phyloP scores from a whole-genome alignment of 106 monocot species.

The Dendrobium huoshanense region DNA sequence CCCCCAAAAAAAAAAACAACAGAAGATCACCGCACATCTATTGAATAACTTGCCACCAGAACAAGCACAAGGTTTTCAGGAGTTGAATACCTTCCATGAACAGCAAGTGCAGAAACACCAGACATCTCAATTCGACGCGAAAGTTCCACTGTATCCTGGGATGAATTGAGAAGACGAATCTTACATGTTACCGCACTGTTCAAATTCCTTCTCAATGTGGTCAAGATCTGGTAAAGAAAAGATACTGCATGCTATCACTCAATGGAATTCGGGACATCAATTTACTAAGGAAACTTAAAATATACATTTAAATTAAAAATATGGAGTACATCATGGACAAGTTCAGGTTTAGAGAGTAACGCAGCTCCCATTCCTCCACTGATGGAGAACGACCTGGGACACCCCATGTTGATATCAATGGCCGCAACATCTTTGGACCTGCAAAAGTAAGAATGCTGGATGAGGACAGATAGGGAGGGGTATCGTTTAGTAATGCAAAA shows the following conservation, averaged over 20 bases:
- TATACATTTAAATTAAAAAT: background rate
- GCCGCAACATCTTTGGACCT: constrained; percentile 93
- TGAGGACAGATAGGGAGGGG: background rate
- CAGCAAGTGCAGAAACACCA: constrained; percentile 86
- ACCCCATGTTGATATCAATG: constrained; percentile 99
- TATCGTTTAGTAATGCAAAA: background rate
- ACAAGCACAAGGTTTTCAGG: background rate
- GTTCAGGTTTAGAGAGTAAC: constrained; percentile 93
- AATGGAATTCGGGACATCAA: constrained; percentile 1
- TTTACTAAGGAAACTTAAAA: background rate
- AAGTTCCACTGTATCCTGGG: constrained; percentile 72
- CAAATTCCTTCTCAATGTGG: constrained; percentile 85
- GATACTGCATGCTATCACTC: background rate
- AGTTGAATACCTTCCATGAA: constrained; percentile 82
- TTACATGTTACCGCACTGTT: constrained; percentile 80
- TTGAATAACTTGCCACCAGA: background rate
- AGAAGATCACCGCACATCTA: background rate
- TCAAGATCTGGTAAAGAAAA: constrained; percentile 63
- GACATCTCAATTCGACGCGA: constrained; percentile 83
- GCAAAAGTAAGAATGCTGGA: background rate
- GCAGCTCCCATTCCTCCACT: constrained; percentile 99
- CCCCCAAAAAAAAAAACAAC: background rate
- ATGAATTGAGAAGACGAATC: constrained; percentile 70
- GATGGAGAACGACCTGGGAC: constrained; percentile 88
- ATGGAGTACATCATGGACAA: constrained; percentile 92